Percentiles rank a stretch among this genome's conserved stretches.
Evolutionary conservation across 2,329 filamentous ascomycete genomes (phyloP).

Genomic region (Arachnomyces sp.): DNA sequence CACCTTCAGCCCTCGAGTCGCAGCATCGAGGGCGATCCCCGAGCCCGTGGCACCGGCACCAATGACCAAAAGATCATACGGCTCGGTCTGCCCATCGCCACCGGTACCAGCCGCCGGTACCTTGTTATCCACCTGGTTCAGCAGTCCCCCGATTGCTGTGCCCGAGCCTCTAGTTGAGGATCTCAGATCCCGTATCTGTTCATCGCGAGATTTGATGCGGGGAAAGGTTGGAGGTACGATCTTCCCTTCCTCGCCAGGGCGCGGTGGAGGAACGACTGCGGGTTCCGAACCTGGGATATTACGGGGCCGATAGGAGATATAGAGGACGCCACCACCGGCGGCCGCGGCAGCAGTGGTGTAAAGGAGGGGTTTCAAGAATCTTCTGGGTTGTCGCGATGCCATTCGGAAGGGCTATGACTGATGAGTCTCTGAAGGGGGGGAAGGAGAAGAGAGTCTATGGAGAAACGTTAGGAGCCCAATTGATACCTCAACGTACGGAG

Average conservation of each 20-base stretch:
- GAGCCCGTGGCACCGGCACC: constrained; percentile 72
- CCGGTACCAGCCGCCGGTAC: constrained; percentile 14
- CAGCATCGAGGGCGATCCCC: constrained; percentile 73
- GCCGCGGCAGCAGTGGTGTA: constrained; percentile 50
- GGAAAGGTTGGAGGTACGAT: constrained; percentile 48
- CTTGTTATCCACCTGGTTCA: constrained; percentile 9
- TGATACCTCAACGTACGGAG: no score
- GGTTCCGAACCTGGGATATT: constrained; percentile 57
- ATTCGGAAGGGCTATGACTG: constrained; percentile 17
- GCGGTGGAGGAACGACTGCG: constrained; percentile 54
- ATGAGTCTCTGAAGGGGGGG: no score
- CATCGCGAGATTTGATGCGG: constrained; percentile 40
- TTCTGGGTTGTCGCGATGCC: constrained; percentile 36
- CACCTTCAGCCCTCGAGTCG: constrained; percentile 68
- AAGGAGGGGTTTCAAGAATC: constrained; percentile 49
- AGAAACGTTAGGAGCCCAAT: no score
- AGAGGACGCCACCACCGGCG: constrained; percentile 49
- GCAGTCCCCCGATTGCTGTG: constrained; percentile 24
- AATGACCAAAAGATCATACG: constrained; percentile 71
- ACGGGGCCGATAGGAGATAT: constrained; percentile 54
- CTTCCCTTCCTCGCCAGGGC: constrained; percentile 50
- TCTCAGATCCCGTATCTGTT: constrained; percentile 45
- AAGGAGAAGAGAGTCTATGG: no score
- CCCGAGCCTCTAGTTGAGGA: constrained; percentile 13
- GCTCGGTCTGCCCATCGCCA: constrained; percentile 33